Evolutionary conservation across 257 asterid genomes (phyloP).

Genomic region (Scutellaria barbata): DNA sequence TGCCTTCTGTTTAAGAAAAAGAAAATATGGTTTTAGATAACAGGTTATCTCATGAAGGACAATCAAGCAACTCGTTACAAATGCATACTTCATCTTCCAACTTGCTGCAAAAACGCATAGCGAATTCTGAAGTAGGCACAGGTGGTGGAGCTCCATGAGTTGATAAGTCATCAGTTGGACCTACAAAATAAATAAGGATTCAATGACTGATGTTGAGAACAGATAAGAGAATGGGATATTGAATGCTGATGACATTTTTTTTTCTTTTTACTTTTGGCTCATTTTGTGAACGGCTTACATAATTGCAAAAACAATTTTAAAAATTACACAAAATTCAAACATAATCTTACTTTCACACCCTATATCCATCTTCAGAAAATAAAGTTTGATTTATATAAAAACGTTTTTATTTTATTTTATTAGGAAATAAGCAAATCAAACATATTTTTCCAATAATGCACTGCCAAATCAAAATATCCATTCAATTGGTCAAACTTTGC

Average conservation of each 20-base stretch:
- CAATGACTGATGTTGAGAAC: constrained; percentile 26
- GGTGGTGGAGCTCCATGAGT: constrained; percentile 45
- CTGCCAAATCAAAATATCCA: constrained; percentile 20
- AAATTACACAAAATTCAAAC: not conserved
- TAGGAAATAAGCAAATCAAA: not conserved
- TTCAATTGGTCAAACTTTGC: constrained; percentile 22
- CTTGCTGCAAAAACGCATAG: constrained; percentile 41
- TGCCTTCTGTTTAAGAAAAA: constrained; percentile 48
- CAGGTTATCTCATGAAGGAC: constrained; percentile 34
- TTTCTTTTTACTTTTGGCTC: not conserved
- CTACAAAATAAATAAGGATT: constrained; percentile 43
- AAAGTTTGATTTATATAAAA: not conserved
- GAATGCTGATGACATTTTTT: not conserved
- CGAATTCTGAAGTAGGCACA: constrained; percentile 39
- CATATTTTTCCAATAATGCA: not conserved
- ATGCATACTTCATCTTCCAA: constrained; percentile 53
- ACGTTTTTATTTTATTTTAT: not conserved
- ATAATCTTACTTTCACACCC: not conserved
- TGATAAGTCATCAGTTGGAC: constrained; percentile 43
- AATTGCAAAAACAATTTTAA: not conserved
- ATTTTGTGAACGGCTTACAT: not conserved
- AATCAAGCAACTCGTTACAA: constrained; percentile 35
- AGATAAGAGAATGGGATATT: constrained; percentile 18
- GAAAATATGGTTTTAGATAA: constrained; percentile 25
- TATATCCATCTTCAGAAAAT: constrained; percentile 16